These are phyloP conservation scores for Fragaria vesca DNA, from an alignment of 306 rosid species.

Conservation along the genomic window DNA sequence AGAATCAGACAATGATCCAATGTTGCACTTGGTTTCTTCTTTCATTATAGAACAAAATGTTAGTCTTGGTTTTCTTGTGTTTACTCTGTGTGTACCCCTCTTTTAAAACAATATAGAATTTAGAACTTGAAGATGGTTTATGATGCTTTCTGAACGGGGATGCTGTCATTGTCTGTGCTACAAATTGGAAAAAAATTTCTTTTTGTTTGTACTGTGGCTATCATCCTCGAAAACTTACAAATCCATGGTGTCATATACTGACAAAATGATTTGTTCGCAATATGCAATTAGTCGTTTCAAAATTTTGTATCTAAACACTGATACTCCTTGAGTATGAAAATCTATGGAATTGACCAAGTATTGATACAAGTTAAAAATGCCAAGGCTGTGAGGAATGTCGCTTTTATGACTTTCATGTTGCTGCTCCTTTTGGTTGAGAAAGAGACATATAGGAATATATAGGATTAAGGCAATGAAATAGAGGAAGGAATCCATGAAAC, in stretches of 20 bases:
- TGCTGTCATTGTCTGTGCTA: background rate
- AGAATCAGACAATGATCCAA: background rate
- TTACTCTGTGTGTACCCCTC: background rate
- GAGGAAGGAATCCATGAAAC: background rate
- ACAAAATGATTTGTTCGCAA: background rate
- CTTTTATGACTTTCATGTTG: background rate
- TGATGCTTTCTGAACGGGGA: background rate
- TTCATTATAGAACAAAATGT: background rate
- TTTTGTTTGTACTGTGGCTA: background rate
- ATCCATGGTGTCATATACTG: background rate
- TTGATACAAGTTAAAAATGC: background rate
- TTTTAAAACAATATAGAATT: background rate
- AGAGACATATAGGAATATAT: background rate
- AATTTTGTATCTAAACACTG: background rate
- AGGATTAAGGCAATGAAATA: background rate
- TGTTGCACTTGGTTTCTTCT: background rate
- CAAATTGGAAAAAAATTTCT: background rate
- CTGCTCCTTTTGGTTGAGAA: background rate
- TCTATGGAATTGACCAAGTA: background rate
- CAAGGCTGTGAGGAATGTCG: background rate
- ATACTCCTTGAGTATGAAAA: background rate
- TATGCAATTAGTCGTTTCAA: background rate
- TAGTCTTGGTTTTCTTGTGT: background rate
- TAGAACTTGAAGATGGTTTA: background rate
- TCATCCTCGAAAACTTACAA: background rate